phyloP scores from a whole-genome alignment of 441 rosid genomes.

The Populus hybrid region DNA sequence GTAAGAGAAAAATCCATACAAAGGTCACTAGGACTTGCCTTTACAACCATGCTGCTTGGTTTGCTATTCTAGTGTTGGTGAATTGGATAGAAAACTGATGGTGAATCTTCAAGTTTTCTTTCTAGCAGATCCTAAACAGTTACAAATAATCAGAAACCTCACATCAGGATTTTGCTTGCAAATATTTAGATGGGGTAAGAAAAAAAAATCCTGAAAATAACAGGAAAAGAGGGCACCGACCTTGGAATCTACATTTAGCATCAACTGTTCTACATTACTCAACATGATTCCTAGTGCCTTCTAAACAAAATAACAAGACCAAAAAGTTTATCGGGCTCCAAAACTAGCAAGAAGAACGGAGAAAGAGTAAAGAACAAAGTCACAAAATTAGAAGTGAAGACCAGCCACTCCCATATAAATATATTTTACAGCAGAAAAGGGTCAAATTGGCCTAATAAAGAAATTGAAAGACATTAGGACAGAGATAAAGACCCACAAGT shows the following conservation, averaged over 20 bases:
- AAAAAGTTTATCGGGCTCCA: conserved; percentile 1
- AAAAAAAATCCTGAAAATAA: background rate
- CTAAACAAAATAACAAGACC: background rate
- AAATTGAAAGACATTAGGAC: conserved; percentile 29
- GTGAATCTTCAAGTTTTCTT: conserved; percentile 25
- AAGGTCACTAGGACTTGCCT: conserved; percentile 33
- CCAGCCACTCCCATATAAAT: conserved; percentile 3
- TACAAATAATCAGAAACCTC: background rate
- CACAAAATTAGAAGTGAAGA: conserved; percentile 10
- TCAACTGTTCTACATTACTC: conserved; percentile 20
- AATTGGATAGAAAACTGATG: conserved; percentile 29
- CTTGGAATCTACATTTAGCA: conserved; percentile 28
- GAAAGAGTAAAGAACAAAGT: background rate
- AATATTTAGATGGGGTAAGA: background rate
- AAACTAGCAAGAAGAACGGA: background rate
- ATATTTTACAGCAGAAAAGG: conserved; percentile 1
- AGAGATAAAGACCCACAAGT: conserved; percentile 27
- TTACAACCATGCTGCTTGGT: conserved; percentile 58
- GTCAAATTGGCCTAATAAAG: conserved; percentile 13
- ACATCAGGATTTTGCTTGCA: background rate
- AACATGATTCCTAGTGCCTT: conserved; percentile 20
- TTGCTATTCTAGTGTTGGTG: conserved; percentile 37
- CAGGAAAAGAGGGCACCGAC: conserved; percentile 15
- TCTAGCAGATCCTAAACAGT: conserved; percentile 27
- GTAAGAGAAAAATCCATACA: background rate